Evolutionary conservation across 768 basidiomycete genomes (phyloP), one percentile per base, ranked within the genome.

Genomic region (Podaxis sp.): DNA sequence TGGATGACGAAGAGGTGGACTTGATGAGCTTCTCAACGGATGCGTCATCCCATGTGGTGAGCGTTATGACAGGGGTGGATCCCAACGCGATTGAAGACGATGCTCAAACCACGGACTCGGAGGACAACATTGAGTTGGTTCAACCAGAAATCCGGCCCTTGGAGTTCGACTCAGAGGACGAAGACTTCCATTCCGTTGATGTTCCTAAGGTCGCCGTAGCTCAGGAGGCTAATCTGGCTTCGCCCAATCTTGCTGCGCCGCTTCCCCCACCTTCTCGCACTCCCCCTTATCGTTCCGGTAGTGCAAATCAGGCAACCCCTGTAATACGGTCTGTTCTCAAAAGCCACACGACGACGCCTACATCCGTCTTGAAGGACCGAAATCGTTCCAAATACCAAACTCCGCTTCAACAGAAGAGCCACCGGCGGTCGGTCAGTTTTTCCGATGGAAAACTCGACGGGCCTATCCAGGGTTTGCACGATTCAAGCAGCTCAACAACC

Each of bases 361-460:
- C 74, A 19, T 86, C 90, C 11, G 86, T 77, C 9, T 68, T 89
- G 73, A 87, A 84, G 68, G 80, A 82, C 67, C 72, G 80, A 22
- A 80, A 70, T 68, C 79, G 80, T 33, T 69, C 74, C n/a, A 77
- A 75, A 55, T 75, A 82, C 66, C 79, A 79, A 63, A 90, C 85
- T 17, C 89, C 88, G n/a, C 73, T 80, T 41, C 78, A 78, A 53
- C 76, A 70, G 57, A 66, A 74, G 15, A 74, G 75, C 12, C 85
- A 88, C 66, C 84, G 88, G n/a, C 83, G 94, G 41, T 94, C 91
- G 47, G 96, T 99, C 61, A 96, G 94, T 73, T 99, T 99, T 77
- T 97, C 95, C 25, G 97, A 99, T 71, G 97, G 97, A 4, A 90
- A 88, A 71, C 84, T 83, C 64, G 88, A 90, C 36, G 96, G 96